These are phyloP conservation scores for Sordaria brevicollis DNA, from an alignment of 495 filamentous ascomycete species.

Conservation along the genomic window DNA sequence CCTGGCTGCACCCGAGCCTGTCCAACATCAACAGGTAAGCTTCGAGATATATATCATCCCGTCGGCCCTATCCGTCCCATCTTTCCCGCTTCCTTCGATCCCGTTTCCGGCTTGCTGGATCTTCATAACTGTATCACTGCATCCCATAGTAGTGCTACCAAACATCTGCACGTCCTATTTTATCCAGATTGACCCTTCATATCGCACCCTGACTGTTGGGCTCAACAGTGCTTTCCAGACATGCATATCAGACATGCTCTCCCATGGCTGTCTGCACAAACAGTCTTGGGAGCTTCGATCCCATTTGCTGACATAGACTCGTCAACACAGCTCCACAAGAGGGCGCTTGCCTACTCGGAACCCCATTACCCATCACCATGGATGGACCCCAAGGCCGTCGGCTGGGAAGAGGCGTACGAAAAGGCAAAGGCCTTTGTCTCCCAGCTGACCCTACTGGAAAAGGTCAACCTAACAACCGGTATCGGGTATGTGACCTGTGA, in stretches of 20 bases:
- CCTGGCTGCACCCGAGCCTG: constrained; percentile 2
- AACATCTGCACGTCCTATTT: constrained; percentile 3
- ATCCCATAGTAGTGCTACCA: not conserved
- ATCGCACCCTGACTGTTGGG: constrained; percentile 4
- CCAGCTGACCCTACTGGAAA: constrained; percentile 75
- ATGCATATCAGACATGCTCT: constrained; percentile 16
- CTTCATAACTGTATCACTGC: not conserved
- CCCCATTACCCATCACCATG: constrained; percentile 83
- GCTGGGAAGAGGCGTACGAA: constrained; percentile 68
- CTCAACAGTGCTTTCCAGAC: not conserved
- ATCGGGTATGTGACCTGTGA: constrained; percentile 45
- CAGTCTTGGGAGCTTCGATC: not conserved
- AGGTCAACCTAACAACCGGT: constrained; percentile 88
- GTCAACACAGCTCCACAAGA: constrained; percentile 14
- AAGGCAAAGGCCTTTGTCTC: constrained; percentile 73
- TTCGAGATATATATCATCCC: not conserved
- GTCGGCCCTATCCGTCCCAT: not conserved
- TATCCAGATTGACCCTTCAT: constrained; percentile 4
- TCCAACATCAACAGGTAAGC: constrained; percentile 2
- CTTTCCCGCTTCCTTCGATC: not conserved
- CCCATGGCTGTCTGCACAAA: constrained; percentile 6
- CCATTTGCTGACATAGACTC: constrained; percentile 11
- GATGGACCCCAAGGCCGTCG: constrained; percentile 55
- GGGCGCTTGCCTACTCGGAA: constrained; percentile 23
- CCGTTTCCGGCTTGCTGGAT: constrained; percentile 1